Percentiles rank a stretch among this genome's conserved stretches.
Conservation (phyloP, 2,329 filamentous ascomycete genomes). For the Claviceps purpurea region DNA sequence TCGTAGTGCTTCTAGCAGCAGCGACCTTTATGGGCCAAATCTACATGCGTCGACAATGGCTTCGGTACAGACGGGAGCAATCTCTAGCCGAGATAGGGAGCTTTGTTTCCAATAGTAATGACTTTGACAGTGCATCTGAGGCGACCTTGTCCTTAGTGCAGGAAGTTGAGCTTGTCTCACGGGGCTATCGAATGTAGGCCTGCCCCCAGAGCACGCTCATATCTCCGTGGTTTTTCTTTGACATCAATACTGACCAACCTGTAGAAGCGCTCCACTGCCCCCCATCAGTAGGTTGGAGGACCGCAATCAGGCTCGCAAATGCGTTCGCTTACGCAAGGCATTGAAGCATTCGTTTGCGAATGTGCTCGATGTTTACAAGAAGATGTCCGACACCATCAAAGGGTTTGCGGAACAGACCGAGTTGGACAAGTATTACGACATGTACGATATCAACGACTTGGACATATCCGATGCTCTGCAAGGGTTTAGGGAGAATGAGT, state of each 20-base stretch:
- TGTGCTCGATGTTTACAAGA: conserved; percentile 57
- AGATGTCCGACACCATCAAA: conserved; percentile 55
- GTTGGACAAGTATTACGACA: conserved; percentile 84
- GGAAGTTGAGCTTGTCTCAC: conserved; percentile 88
- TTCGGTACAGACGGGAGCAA: conserved; percentile 64
- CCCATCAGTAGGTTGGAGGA: conserved; percentile 90
- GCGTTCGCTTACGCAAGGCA: conserved; percentile 64
- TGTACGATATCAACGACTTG: conserved; percentile 65
- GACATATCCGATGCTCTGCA: conserved; percentile 59
- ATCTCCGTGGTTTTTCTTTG: background rate
- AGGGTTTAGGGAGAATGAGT: conserved; percentile 51
- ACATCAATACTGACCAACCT: conserved; percentile 1
- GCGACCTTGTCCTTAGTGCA: conserved; percentile 74
- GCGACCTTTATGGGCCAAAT: conserved; percentile 47
- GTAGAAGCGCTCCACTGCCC: conserved; percentile 72
- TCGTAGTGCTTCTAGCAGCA: conserved; percentile 39
- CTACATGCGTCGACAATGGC: conserved; percentile 66
- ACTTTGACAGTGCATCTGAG: conserved; percentile 64
- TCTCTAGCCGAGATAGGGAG: conserved; percentile 54
- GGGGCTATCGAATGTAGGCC: conserved; percentile 71
- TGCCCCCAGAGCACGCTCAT: background rate
- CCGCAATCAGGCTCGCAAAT: conserved; percentile 63
- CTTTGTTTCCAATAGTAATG: conserved; percentile 63
- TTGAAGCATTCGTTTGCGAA: conserved; percentile 57
- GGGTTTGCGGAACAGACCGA: conserved; percentile 66